Evolutionary conservation across 768 basidiomycete species (phyloP).

Genomic region (Suillus decipiens): DNA sequence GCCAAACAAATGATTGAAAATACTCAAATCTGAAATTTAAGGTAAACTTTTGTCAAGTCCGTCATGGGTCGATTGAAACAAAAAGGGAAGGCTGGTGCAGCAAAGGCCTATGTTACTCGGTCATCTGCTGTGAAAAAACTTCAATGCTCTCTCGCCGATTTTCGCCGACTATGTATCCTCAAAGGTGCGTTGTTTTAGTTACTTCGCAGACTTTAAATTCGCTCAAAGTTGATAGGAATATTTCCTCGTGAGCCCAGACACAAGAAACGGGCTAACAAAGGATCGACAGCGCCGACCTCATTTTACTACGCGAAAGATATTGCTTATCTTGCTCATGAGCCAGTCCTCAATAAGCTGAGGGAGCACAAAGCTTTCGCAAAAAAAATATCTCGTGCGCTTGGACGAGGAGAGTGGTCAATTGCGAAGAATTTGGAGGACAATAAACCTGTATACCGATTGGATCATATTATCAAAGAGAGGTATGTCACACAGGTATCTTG

Average conservation of each 20-base stretch:
- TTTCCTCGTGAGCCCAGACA: constrained; percentile 95
- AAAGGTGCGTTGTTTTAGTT: constrained; percentile 67
- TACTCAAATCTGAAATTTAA: not conserved
- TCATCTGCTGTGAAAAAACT: constrained; percentile 92
- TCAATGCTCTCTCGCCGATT: constrained; percentile 96
- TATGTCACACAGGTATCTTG: constrained; percentile 35
- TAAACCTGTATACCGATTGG: constrained; percentile 87
- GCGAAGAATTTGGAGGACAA: constrained; percentile 94
- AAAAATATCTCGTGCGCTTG: constrained; percentile 90
- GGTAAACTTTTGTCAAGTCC: not conserved
- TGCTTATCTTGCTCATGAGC: constrained; percentile 95
- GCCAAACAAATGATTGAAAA: constrained; percentile 29
- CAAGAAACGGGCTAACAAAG: constrained; percentile 95
- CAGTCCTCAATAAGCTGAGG: constrained; percentile 87
- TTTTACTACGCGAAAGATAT: constrained; percentile 99
- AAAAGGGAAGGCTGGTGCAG: constrained; percentile 90
- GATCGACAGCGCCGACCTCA: constrained; percentile 93
- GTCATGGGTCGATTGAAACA: constrained; percentile 75
- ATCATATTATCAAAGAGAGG: constrained; percentile 98
- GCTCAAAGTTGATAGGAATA: constrained; percentile 61
- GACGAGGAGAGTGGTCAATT: constrained; percentile 91
- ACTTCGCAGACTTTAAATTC: constrained; percentile 7
- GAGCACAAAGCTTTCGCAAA: constrained; percentile 99
- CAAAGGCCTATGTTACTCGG: constrained; percentile 89
- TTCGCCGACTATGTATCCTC: constrained; percentile 93